These are phyloP conservation scores for Seiridium unicorne DNA, from an alignment of 2,329 filamentous ascomycete species.

Conservation along the genomic window DNA sequence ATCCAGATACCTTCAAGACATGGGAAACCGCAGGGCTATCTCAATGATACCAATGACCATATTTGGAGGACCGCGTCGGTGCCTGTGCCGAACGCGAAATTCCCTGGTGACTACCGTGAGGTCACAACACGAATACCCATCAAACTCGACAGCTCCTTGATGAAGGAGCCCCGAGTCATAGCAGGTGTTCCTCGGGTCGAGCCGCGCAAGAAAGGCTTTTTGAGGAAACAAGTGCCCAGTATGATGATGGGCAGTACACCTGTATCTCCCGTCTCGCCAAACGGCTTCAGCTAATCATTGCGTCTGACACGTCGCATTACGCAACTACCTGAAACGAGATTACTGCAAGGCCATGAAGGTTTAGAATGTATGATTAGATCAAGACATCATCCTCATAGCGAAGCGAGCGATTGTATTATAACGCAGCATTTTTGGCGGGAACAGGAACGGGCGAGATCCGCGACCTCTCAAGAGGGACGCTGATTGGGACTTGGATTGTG, in stretches of 20 bases:
- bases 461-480: background rate
- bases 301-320: background rate
- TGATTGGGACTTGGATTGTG: background rate
- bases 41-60: conserved; percentile 73
- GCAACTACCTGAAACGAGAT: background rate
- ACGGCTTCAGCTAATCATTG: conserved; percentile 7
- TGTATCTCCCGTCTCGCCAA: conserved; percentile 21
- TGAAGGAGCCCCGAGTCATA: conserved; percentile 89
- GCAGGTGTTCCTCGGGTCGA: conserved; percentile 76
- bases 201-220: conserved; percentile 46
- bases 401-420: conserved; percentile 17
- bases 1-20: conserved; percentile 33
- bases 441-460: background rate
- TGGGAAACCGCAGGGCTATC: conserved; percentile 54
- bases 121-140: conserved; percentile 69
- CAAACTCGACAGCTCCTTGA: conserved; percentile 79
- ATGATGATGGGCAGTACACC: conserved; percentile 28
- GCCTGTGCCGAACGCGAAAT: conserved; percentile 59
- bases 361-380: conserved; percentile 17
- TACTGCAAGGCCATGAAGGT: background rate
- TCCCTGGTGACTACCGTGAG: conserved; percentile 60
- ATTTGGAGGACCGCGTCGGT: conserved; percentile 72
- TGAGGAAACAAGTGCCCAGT: conserved; percentile 54
- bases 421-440: conserved; percentile 8
- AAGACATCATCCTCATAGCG: background rate